These are phyloP conservation scores for Themeda triandra DNA, from an alignment of 176 grass and related monocot genomes.

Conservation along the genomic window DNA sequence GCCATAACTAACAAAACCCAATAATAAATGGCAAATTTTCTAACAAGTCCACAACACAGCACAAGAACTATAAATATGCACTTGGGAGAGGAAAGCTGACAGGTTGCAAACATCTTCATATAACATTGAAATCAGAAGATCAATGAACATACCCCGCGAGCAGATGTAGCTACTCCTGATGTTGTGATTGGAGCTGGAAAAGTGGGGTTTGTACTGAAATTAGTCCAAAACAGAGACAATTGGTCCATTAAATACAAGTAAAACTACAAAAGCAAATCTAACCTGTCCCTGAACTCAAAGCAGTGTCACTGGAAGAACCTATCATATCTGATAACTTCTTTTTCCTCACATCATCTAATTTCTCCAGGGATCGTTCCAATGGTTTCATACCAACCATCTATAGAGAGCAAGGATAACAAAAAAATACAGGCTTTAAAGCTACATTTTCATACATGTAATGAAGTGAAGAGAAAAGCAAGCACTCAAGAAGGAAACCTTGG, in stretches of 20 bases:
- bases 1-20: background rate
- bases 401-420: slow-evolving; percentile 30
- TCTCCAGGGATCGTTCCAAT: slow-evolving; percentile 90
- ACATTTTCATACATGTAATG: background rate
- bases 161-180: slow-evolving; percentile 44
- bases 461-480: background rate
- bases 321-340: slow-evolving; percentile 99
- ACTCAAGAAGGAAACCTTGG: slow-evolving; percentile 63
- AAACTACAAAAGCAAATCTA: background rate
- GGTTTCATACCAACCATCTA: slow-evolving; percentile 99
- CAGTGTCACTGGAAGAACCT: slow-evolving; percentile 54
- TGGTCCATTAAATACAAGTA: background rate
- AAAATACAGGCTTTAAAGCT: background rate
- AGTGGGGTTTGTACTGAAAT: background rate
- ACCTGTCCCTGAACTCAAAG: slow-evolving; percentile 65
- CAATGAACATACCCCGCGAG: slow-evolving; percentile 55
- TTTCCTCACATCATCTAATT: slow-evolving; percentile 96
- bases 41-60: background rate
- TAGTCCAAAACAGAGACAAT: background rate
- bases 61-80: background rate
- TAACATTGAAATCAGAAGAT: slow-evolving; percentile 9
- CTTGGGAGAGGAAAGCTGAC: background rate
- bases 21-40: background rate
- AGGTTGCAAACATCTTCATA: background rate
- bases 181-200: slow-evolving; percentile 49